phyloP scores from a whole-genome alignment of 2,329 filamentous ascomycete species.

The Simplicillium aogashimaense region DNA sequence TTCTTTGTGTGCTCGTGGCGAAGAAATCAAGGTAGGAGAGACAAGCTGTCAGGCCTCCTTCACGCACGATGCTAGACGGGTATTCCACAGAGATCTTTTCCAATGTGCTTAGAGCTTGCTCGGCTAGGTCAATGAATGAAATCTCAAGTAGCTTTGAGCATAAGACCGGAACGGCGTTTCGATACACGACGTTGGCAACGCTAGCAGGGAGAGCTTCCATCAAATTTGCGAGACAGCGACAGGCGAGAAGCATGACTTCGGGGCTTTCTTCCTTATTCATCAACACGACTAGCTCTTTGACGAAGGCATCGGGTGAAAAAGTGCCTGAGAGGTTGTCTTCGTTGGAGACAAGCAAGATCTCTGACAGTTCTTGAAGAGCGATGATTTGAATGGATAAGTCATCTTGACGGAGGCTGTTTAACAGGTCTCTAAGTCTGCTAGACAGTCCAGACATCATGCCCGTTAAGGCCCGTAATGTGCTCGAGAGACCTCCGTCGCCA shows the following conservation, averaged over 20 bases:
- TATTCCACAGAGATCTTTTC: slow-evolving; percentile 98
- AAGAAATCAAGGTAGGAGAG: slow-evolving; percentile 96
- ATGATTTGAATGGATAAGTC: slow-evolving; percentile 87
- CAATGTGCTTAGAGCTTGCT: slow-evolving; percentile 91
- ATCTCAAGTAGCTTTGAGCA: slow-evolving; percentile 95
- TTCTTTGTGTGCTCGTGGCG: slow-evolving; percentile 90
- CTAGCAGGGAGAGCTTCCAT: slow-evolving; percentile 95
- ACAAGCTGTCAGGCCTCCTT: slow-evolving; percentile 92
- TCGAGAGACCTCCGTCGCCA: slow-evolving; percentile 62
- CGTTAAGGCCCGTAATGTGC: slow-evolving; percentile 74
- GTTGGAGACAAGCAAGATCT: slow-evolving; percentile 87
- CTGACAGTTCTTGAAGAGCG: slow-evolving; percentile 84
- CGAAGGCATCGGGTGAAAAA: slow-evolving; percentile 87
- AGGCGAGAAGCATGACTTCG: slow-evolving; percentile 94
- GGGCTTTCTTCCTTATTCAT: slow-evolving; percentile 96
- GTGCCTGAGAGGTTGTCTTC: slow-evolving; percentile 94
- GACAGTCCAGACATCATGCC: slow-evolving; percentile 88
- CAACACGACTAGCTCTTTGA: slow-evolving; percentile 83
- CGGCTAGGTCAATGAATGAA: slow-evolving; percentile 91
- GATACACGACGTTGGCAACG: slow-evolving; percentile 92
- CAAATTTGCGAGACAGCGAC: slow-evolving; percentile 87
- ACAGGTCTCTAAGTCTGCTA: slow-evolving; percentile 66
- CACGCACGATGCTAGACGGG: slow-evolving; percentile 86
- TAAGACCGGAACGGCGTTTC: slow-evolving; percentile 87
- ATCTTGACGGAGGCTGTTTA: slow-evolving; percentile 68